Base-by-base conservation (phyloP, 78 protist genomes). In the Guillardia theta region DNA sequence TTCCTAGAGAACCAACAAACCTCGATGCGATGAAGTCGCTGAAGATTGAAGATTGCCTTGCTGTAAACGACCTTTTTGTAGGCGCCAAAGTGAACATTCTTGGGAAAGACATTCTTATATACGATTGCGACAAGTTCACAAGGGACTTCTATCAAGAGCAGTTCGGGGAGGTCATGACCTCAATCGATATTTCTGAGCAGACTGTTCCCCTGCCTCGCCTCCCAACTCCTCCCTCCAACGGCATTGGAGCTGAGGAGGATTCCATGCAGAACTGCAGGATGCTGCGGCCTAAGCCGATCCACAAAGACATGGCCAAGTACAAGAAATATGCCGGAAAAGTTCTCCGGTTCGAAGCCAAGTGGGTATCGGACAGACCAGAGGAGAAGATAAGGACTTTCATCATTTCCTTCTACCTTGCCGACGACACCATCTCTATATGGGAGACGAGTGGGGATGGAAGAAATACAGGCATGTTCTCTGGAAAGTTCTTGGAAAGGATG, bases 161-260 rank as follows among this genome's bases (percentile, higher is more conserved):
- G 36, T 92, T 36, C 76, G 96, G 96, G 9, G 64, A 4, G 33
- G 1, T 37, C 4, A 41, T 12, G 48, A 44, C 43, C 24, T 4
- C 80, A 30, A 48, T 83, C 19, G 45, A 64, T 21, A 22, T 27
- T 0, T 44, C 43, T 12, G 94, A 93, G 30, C 44, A 27, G 39
- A 44, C 83, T 6, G 37, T 46, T 5, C 87, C 48, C 64, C 50
- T 53, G 21, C 94, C 94, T 33, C 41, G 53, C 80, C 45, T 93
- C 36, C 24, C 0, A 12, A 22, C 64, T 5, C 97, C 97, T 41
- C 98, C 96, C 12, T 77, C 39, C 88, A 88, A 37, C 70, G 96
- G 96, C 33, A 77, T 94, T n/a, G 98, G 97, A 45, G 3, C 93
- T 4, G 97, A 96, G 1, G 97, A 94, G 53, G 98, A 96, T 80